Base-by-base conservation (phyloP, 352 stramenopile genomes). In the Pythium folliculosum region DNA sequence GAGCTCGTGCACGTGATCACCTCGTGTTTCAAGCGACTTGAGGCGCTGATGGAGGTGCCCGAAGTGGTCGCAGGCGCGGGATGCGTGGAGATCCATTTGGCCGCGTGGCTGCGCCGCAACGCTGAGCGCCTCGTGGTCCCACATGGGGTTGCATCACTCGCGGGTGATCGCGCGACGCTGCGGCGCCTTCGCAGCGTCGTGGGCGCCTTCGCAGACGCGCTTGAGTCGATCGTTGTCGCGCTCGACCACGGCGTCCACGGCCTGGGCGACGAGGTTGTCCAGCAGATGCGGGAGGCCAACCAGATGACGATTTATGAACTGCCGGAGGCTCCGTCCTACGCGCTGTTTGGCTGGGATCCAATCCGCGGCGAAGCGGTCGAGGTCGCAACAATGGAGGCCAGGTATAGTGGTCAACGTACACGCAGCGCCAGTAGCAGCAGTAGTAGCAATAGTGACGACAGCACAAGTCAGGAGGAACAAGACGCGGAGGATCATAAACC, bases 41-140 rank as follows among this genome's bases (percentile, higher is more conserved):
- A 65, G 27, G 32, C 43, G 16, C 57, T 89, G 10, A 72, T 86
- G 30, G 72, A 86, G 52, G 50, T 67, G 3, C 70, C 78, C 0
- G 50, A 84, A 8, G 73, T 70, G 2, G 35, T 91, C n/a, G 77
- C 77, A 40, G 82, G 80, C 3, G 80, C 68, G 23, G 80, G 82
- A 1, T 89, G 78, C 30, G 59, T 68, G 4, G 82, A 91, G 59
- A 76, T 87, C 16, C 77, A 86, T 45, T 57, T 91, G 14, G 72
- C 78, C 10, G 44, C 59, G 7, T 73, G 71, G 61, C 30, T 91
- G n/a, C 70, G 71, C 13, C 45, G 67, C 35, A 71, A 83, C 9
- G 55, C 65, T 4, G 54, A 78, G 35, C 47, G 83, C 21, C 63
- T 76, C 35, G 17, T 65, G 0, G 44, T 47, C 17, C 43, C 6